These are phyloP conservation scores for Backusella macrospora DNA, from an alignment of 192 early-diverging fungal genomes.

Conservation along the genomic window DNA sequence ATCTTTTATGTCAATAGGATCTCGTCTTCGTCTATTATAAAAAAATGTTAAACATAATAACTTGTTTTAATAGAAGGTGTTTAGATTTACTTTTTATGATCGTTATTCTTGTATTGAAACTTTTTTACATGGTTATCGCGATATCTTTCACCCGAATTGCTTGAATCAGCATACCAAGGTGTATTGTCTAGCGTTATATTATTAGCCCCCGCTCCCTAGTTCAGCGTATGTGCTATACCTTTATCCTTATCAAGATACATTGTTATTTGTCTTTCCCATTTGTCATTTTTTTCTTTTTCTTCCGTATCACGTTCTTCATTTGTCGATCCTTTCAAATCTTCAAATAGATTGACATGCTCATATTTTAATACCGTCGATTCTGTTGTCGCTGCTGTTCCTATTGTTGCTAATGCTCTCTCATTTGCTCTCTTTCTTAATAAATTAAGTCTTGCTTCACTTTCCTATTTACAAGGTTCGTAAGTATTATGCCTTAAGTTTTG, in stretches of 20 bases:
- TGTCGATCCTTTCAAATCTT: not conserved
- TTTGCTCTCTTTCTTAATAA: slow-evolving; percentile 53
- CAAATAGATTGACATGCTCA: slow-evolving; percentile 10
- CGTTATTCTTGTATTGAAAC: slow-evolving; percentile 18
- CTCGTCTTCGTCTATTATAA: slow-evolving; percentile 15
- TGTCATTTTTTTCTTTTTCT: slow-evolving; percentile 50
- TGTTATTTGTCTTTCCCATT: slow-evolving; percentile 60
- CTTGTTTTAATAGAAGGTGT: not conserved
- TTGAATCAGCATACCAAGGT: slow-evolving; percentile 38
- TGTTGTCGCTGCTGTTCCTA: not conserved
- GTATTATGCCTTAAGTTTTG: too few species aligned
- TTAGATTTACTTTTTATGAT: slow-evolving; percentile 24
- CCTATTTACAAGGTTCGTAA: slow-evolving; percentile 34
- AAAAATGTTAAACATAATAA: not conserved
- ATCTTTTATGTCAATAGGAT: slow-evolving; percentile 35
- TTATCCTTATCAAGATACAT: slow-evolving; percentile 66
- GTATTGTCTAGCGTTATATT: slow-evolving; percentile 4
- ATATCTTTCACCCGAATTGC: slow-evolving; percentile 19
- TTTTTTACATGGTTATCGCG: slow-evolving; percentile 18
- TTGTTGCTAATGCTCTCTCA: not conserved
- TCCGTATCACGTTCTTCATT: slow-evolving; percentile 65
- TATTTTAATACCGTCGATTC: not conserved
- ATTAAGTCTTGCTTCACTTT: slow-evolving; percentile 61
- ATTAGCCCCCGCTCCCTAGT: not conserved
- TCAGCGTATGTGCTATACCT: slow-evolving; percentile 20